These are phyloP conservation scores for Neofusicoccum cordaticola DNA, from an alignment of 2,329 filamentous ascomycete species.

Conservation along the genomic window DNA sequence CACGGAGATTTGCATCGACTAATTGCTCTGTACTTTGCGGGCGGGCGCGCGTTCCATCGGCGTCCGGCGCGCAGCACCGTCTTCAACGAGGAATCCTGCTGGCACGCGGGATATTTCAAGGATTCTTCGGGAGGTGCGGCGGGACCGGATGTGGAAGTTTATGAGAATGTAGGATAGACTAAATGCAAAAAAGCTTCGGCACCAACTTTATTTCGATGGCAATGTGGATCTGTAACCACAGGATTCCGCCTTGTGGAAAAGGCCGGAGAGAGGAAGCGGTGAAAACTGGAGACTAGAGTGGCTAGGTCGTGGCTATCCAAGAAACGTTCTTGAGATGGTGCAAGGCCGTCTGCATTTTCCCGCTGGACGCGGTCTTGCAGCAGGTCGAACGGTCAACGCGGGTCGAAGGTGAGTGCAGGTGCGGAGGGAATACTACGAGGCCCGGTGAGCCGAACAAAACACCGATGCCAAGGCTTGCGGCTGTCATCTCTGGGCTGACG, in stretches of 20 bases:
- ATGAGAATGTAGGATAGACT: background rate
- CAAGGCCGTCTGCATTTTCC: background rate
- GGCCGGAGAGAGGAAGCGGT: background rate
- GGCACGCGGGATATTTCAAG: too few species aligned
- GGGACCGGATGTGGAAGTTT: too few species aligned
- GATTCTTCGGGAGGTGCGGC: too few species aligned
- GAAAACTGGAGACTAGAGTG: background rate
- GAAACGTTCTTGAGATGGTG: background rate
- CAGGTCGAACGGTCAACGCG: background rate
- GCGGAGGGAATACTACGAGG: too few species aligned
- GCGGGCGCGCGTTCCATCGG: background rate
- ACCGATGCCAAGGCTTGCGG: background rate
- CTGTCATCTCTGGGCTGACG: background rate
- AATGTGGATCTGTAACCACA: too few species aligned
- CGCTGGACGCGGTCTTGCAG: background rate
- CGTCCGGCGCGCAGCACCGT: background rate
- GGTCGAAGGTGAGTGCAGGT: background rate
- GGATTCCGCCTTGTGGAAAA: background rate
- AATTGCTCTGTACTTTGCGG: background rate
- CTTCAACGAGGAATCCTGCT: background rate
- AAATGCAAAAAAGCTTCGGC: conserved; percentile 1
- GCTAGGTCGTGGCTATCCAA: background rate
- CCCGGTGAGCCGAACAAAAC: background rate
- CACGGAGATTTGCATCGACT: background rate
- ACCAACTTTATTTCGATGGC: background rate